Evolutionary conservation across 495 filamentous ascomycete species (phyloP), one percentile per base, ranked within the genome.

Genomic region (Lasiosphaeria miniovina): DNA sequence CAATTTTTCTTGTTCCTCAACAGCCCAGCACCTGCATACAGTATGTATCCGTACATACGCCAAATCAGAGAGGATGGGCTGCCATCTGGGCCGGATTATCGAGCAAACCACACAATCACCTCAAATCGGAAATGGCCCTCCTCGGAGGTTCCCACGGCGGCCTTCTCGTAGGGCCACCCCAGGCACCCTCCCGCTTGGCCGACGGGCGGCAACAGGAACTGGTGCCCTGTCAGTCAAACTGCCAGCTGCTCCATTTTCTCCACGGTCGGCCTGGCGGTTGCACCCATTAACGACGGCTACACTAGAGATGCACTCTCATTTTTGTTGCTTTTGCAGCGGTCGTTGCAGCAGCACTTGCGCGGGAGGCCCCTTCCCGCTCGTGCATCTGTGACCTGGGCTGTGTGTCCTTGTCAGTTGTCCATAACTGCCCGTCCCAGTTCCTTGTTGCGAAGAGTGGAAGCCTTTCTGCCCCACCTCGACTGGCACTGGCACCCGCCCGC

Each of bases 291-390:
- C 55, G 53, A 52, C 51, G 32, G 34, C 50, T 24, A 24, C 24
- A 24, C 24, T 38, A 32, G 32, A 11, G 40, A 6, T 46, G 53
- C 46, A 33, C 36, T 57, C 59, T 31, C 43, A 9, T n/a, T 65
- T 17, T 48, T 45, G 24, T 61, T 61, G 43, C 49, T 55, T 66
- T 62, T 61, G 57, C 61, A 61, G 60, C 57, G 62, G 57, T 61
- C 59, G 51, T 55, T 63, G 49, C 57, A 64, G 58, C 55, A 54
- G 58, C 55, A 54, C 55, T 56, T 52, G 58, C 45, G 61, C 59
- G 59, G 60, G 63, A 65, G 62, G 52, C 64, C 62, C 64, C 69
- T 65, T 69, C 69, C 69, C 69, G 69, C 69, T 66, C 66, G 38
- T 71, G 69, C 69, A 69, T 57, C 57, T 57, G 57, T 56, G 33